phyloP scores from a whole-genome alignment of 2,329 filamentous ascomycete species.

The Colletotrichum abscissum region DNA sequence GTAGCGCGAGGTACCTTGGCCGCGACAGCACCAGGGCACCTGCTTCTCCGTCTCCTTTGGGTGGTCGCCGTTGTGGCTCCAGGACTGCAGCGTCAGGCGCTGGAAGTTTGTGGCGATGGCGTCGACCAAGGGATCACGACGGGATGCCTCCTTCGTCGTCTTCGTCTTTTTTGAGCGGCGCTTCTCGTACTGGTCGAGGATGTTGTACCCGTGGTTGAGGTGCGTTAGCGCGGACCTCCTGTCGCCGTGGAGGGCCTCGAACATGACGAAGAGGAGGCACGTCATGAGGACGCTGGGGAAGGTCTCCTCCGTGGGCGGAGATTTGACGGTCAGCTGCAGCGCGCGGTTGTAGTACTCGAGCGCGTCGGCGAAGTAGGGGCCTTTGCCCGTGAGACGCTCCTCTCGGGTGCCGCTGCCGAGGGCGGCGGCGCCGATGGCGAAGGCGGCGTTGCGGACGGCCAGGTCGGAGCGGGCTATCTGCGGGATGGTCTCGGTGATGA shows the following conservation, averaged over 20 bases:
- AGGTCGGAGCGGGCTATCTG: conserved; percentile 28
- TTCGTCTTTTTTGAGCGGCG: background rate
- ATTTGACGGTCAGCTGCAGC: conserved; percentile 1
- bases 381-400: conserved; percentile 9
- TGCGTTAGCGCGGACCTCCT: conserved; percentile 52
- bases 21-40: conserved; percentile 29
- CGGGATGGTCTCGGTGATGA: conserved; percentile 36
- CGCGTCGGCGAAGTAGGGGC: conserved; percentile 13
- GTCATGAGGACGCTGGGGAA: conserved; percentile 42
- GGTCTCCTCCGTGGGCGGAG: conserved; percentile 5
- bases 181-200: conserved; percentile 17
- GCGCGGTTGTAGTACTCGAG: conserved; percentile 25
- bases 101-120: conserved; percentile 22
- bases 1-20: conserved; percentile 1
- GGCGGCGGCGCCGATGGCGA: conserved; percentile 50
- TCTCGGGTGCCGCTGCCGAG: conserved; percentile 16
- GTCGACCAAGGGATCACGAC: conserved; percentile 4
- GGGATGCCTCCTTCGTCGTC: background rate
- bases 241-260: conserved; percentile 53
- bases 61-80: conserved; percentile 28
- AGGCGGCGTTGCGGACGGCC: conserved; percentile 51
- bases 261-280: conserved; percentile 54
- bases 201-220: conserved; percentile 46
- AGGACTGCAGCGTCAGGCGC: conserved; percentile 30
- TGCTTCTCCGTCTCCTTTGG: background rate